Base-by-base conservation (phyloP, 225 moss, liverwort and hornwort species). In the Pleurozium schreberi region DNA sequence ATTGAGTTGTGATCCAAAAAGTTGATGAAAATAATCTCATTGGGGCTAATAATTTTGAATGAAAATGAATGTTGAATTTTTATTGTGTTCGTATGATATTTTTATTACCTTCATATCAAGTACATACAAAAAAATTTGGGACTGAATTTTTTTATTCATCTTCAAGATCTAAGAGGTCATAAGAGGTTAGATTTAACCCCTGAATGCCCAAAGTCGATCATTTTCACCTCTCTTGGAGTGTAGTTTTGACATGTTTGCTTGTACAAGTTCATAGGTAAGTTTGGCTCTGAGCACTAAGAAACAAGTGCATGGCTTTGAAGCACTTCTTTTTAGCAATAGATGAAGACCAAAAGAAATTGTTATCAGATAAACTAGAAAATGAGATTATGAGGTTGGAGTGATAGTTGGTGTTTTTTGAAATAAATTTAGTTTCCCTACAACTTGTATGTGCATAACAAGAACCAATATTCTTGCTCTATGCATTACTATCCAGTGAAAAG, bases 321-420 rank as follows among this genome's bases (percentile, higher is more conserved):
- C 2, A 17, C 1, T 74, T 43, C 5, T 28, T 73, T 26, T 45
- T 2, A 17, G 1, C 1, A 28, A 0, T 11, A 47, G 2, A 30
- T 47, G 18, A 74, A 4, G 18, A 47, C 45, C 0, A 16, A 45
- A 42, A 22, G 4, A 10, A 10, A 14, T 14, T 42, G 42, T 8
- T 14, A 27, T 27, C 2, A 3, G 3, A 43, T 8, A n/a, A 71
- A 71, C 22, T 2, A 1, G 1, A 15, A 30, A 45, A 74, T 18
- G 11, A 30, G 4, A 74, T 47, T 30, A 28, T 31, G 6, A 74
- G 47, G 10, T 30, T 74, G 0, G 1, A 30, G 2, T 74, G 18
- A 31, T 28, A 73, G 13, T 28, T 6, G 18, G 3, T 47, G 18
- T 18, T 45, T 27, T 47, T 74, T 30, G 3, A 30, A 16, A 47